These are phyloP conservation scores for Aspergillus alliaceus DNA, from an alignment of 2,329 filamentous ascomycete species.

Conservation along the genomic window DNA sequence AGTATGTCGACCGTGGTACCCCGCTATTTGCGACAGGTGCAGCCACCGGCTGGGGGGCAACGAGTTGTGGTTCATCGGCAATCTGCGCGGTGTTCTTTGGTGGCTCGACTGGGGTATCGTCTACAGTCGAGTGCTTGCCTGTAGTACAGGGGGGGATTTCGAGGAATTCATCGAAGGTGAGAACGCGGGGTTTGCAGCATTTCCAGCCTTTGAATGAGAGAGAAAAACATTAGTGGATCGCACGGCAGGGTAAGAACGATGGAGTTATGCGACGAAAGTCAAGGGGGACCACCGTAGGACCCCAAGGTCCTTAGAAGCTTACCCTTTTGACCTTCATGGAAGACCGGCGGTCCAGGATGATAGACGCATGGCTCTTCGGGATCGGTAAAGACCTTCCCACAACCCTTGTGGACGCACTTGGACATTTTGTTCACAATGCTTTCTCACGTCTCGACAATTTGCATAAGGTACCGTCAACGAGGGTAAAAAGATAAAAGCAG, in stretches of 20 bases:
- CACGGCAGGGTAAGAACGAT: neutral
- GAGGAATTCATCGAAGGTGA: constrained; percentile 99
- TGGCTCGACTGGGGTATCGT: constrained; percentile 60
- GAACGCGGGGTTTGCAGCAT: constrained; percentile 94
- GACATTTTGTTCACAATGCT: constrained; percentile 31
- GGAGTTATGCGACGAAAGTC: constrained; percentile 5
- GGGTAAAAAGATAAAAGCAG: too few relatives aligned
- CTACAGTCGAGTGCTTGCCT: constrained; percentile 87
- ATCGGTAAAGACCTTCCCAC: constrained; percentile 83
- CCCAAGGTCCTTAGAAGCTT: constrained; percentile 37
- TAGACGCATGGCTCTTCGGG: constrained; percentile 81
- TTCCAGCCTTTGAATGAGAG: constrained; percentile 73
- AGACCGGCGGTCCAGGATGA: constrained; percentile 89
- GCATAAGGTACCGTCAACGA: too few relatives aligned
- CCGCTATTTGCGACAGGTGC: constrained; percentile 20
- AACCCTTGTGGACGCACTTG: constrained; percentile 96
- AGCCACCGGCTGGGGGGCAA: neutral
- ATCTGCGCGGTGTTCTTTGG: constrained; percentile 35
- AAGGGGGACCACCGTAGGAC: constrained; percentile 11
- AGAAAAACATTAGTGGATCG: neutral
- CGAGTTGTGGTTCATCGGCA: neutral
- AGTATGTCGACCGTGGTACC: constrained; percentile 19
- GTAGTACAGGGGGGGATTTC: constrained; percentile 86
- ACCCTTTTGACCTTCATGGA: constrained; percentile 99
- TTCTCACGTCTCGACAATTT: neutral